Evolutionary conservation across 305 asterid species (phyloP), one percentile per base, ranked within the genome.

Genomic region (Fraxinus latifolia): DNA sequence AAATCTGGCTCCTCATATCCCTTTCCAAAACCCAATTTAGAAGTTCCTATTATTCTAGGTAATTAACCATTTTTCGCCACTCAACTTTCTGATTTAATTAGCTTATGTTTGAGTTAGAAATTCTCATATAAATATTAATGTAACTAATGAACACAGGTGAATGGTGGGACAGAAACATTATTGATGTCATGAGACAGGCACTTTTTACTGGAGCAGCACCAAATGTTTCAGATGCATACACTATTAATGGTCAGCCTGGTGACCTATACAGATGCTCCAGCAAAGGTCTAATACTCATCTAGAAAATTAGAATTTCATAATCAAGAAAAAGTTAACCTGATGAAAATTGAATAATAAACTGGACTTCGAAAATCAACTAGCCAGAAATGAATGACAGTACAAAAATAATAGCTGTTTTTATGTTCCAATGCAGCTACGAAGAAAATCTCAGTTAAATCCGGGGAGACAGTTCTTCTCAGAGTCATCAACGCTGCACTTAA

Each of bases 401-500:
- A 62, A 62, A 23, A 62, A 21, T 23, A 62, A 62, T 23, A 21
- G 71, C 32, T 62, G 32, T 62, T 67, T 67, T 23, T 17, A 80
- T 36, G 55, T 37, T 15, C 29, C 3, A 32, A 80, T 77, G 36
- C 80, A 91, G 95, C 80, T 31, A 90, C 93, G 2, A 76, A 71
- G 19, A 90, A 77, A 62, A 47, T 90, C 34, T 58, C 80, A 5
- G 91, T 90, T 55, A 87, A 81, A 65, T 58, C 89, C 8, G 94
- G 94, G 5, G 91, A 89, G 75, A 86, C 82, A 0, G 83, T 88
- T 27, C 89, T 90, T 33, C 90, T 91, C 0, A 80, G 92, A 81
- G 85, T 91, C 72, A 88, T 91, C 88, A 90, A 90, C 68, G 90
- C 92, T 73, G 94, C 94, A 84, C 94, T 90, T 87, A 86, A 91